Evolutionary conservation across 2,329 filamentous ascomycete species (phyloP).

Genomic region (Aspergillus candidus): DNA sequence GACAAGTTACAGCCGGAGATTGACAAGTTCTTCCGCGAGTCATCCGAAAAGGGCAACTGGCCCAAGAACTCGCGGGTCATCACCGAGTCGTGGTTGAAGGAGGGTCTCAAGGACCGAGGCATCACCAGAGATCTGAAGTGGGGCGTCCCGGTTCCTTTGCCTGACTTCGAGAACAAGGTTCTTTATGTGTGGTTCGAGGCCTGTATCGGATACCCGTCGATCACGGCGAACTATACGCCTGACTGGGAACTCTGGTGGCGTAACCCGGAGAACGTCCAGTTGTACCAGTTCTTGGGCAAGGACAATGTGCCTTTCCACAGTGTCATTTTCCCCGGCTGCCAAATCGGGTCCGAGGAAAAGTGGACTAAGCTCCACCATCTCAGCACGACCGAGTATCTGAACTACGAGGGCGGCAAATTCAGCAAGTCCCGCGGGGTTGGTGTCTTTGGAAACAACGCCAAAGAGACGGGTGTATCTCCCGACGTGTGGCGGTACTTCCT

Average conservation of each 20-base stretch:
- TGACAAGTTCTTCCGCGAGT: slow-evolving; percentile 68
- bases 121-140: slow-evolving; percentile 92
- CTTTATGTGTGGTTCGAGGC: slow-evolving; percentile 93
- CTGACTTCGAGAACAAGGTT: slow-evolving; percentile 67
- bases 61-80: slow-evolving; percentile 41
- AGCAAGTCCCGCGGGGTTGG: slow-evolving; percentile 84
- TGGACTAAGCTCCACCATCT: slow-evolving; percentile 90
- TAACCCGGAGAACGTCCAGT: slow-evolving; percentile 75
- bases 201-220: slow-evolving; percentile 91
- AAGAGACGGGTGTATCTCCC: slow-evolving; percentile 74
- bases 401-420: slow-evolving; percentile 87
- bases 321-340: slow-evolving; percentile 83
- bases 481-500: slow-evolving; percentile 95
- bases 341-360: slow-evolving; percentile 74
- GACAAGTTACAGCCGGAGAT: slow-evolving; percentile 76
- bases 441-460: slow-evolving; percentile 85
- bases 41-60: slow-evolving; percentile 61
- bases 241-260: slow-evolving; percentile 94
- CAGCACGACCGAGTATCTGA: slow-evolving; percentile 82
- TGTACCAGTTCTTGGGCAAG: slow-evolving; percentile 96
- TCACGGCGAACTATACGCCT: slow-evolving; percentile 81
- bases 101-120: slow-evolving; percentile 77
- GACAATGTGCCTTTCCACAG: slow-evolving; percentile 84
- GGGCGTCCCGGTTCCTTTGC: slow-evolving; percentile 61
- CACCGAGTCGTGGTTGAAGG: slow-evolving; percentile 49